Conservation (phyloP, 148 eudicot genomes). For the Chenopodium quinoa region DNA sequence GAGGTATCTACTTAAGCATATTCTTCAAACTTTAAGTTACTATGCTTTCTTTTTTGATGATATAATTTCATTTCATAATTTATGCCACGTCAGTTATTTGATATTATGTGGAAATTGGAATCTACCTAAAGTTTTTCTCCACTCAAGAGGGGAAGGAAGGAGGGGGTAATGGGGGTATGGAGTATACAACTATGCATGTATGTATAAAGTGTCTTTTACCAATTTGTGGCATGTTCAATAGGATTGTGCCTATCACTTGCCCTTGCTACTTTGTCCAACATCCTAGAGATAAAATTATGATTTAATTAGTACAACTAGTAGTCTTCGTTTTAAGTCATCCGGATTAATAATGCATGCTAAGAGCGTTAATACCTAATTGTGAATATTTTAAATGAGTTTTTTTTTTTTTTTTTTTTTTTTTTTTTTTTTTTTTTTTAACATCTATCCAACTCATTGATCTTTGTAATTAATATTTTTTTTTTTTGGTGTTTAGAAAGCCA, state of each 20-base stretch:
- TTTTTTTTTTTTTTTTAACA: too few species aligned
- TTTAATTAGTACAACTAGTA: too few species aligned
- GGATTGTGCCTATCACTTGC: not conserved
- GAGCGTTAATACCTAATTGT: too few species aligned
- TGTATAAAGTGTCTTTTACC: not conserved
- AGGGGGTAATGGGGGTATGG: not conserved
- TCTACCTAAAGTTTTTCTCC: constrained; percentile 19
- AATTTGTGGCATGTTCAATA: not conserved
- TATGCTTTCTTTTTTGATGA: not conserved
- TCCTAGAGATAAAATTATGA: not conserved
- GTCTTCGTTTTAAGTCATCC: not conserved
- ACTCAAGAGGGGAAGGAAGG: not conserved
- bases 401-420: too few species aligned
- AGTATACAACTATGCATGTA: not conserved
- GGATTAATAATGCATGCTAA: not conserved
- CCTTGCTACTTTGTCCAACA: constrained; percentile 5
- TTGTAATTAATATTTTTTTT: too few species aligned
- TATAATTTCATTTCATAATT: constrained; percentile 1
- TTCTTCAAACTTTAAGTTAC: constrained; percentile 25
- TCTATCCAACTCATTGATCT: too few species aligned
- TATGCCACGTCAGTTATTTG: constrained; percentile 19
- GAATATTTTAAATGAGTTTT: too few species aligned
- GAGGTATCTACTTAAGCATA: constrained; percentile 45
- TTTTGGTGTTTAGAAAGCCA: too few species aligned
- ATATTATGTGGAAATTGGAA: constrained; percentile 8